These are phyloP conservation scores for Pestalotiopsis fici DNA, from an alignment of 2,329 filamentous ascomycete genomes.

Conservation along the genomic window DNA sequence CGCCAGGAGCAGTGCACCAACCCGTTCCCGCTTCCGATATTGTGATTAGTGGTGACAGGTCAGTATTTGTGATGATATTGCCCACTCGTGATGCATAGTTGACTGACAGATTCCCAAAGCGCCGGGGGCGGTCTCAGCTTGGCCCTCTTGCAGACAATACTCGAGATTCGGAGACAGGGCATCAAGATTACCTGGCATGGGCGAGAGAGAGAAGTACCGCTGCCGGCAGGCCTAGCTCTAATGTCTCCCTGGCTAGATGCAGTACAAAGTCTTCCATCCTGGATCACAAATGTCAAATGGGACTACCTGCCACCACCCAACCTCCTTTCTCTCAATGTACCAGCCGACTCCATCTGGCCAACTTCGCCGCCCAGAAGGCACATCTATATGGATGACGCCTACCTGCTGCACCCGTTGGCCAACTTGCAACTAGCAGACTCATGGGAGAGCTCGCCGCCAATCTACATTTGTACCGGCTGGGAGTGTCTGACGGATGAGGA, in stretches of 20 bases:
- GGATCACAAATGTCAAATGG: constrained; percentile 51
- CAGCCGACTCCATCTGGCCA: constrained; percentile 59
- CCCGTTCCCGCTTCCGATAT: constrained; percentile 67
- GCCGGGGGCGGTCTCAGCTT: constrained; percentile 74
- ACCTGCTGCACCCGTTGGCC: constrained; percentile 67
- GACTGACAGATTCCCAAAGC: constrained; percentile 34
- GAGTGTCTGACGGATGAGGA: constrained; percentile 73
- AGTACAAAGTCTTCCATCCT: constrained; percentile 61
- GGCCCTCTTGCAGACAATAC: constrained; percentile 66
- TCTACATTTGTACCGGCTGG: constrained; percentile 70
- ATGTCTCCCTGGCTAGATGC: constrained; percentile 75
- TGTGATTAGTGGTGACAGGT: constrained; percentile 72
- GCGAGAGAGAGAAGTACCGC: constrained; percentile 54
- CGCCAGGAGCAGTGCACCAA: constrained; percentile 65
- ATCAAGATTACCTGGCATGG: constrained; percentile 62
- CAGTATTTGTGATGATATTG: constrained; percentile 12
- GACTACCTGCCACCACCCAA: constrained; percentile 63
- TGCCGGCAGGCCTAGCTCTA: constrained; percentile 66
- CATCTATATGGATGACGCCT: constrained; percentile 55
- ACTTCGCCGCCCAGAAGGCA: constrained; percentile 51
- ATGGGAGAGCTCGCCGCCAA: constrained; percentile 66
- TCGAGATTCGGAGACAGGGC: constrained; percentile 57
- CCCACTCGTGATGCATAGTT: not conserved
- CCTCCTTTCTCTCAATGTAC: constrained; percentile 29
- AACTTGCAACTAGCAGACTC: constrained; percentile 57